These are phyloP conservation scores for Aspergillus panamensis DNA, from an alignment of 495 filamentous ascomycete genomes.

Conservation along the genomic window DNA sequence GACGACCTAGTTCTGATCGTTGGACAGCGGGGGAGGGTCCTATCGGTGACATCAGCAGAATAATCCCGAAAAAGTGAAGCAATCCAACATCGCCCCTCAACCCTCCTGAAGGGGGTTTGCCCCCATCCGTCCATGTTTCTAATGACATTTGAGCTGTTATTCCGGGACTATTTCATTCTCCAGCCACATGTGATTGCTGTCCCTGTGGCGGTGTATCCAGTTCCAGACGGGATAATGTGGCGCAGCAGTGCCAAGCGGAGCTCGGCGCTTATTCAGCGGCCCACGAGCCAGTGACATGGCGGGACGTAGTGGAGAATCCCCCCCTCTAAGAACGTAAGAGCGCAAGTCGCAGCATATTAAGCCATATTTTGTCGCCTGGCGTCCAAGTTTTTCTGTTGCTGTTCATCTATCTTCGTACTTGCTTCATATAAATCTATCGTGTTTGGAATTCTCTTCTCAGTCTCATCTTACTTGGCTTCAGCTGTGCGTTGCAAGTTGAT, in stretches of 20 bases:
- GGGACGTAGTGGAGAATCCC: neutral
- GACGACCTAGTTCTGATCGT: neutral
- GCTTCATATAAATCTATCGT: neutral
- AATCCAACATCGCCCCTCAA: neutral
- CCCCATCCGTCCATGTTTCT: neutral
- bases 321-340: constrained; percentile 13
- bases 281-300: neutral
- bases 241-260: constrained; percentile 6
- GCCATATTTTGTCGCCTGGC: neutral
- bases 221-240: neutral
- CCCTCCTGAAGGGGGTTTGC: neutral
- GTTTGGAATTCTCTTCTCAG: neutral
- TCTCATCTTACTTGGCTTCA: neutral
- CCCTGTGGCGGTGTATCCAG: constrained; percentile 9
- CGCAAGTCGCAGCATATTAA: constrained; percentile 6
- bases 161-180: constrained; percentile 4
- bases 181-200: constrained; percentile 4
- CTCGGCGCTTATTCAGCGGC: constrained; percentile 14
- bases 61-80: neutral
- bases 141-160: neutral
- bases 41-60: neutral
- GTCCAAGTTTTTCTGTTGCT: neutral
- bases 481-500: neutral
- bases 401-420: neutral
- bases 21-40: neutral